Evolutionary conservation across 2,329 filamentous ascomycete genomes (phyloP).

Genomic region (Aspergillus eucalypticola): DNA sequence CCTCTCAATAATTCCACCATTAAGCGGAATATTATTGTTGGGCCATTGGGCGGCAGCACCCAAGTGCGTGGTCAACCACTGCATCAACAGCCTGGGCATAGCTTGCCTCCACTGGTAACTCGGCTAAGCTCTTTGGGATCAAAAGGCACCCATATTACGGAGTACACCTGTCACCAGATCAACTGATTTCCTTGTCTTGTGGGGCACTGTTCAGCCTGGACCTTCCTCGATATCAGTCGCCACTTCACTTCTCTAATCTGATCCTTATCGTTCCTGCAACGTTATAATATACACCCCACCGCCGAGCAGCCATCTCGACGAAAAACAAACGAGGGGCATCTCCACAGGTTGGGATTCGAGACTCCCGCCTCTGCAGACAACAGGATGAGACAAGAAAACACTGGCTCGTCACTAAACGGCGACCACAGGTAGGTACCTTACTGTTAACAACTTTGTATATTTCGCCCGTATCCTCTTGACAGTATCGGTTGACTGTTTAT

Average conservation of each 20-base stretch:
- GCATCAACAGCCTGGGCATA: background rate
- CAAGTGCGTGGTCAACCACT: constrained; percentile 1
- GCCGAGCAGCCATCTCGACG: background rate
- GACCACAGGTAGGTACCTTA: background rate
- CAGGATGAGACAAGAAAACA: background rate
- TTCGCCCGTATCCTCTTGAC: background rate
- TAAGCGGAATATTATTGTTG: background rate
- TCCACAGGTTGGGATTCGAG: background rate
- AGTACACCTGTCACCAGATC: constrained; percentile 2
- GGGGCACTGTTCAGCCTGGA: constrained; percentile 3
- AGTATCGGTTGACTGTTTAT: constrained; percentile 1
- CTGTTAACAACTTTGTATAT: background rate
- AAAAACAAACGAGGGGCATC: background rate
- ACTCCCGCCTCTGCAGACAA: background rate
- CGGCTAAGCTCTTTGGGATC: background rate
- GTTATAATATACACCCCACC: background rate
- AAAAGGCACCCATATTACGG: background rate
- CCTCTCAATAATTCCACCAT: background rate
- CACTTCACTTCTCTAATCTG: background rate
- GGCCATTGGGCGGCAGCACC: background rate
- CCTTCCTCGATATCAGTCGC: constrained; percentile 1
- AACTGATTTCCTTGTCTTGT: background rate
- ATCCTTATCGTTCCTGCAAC: background rate
- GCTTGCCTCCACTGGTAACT: background rate
- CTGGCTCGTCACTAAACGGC: background rate